phyloP scores from a whole-genome alignment of 371 early-diverging fungal species.

The Mucor plumbeus region DNA sequence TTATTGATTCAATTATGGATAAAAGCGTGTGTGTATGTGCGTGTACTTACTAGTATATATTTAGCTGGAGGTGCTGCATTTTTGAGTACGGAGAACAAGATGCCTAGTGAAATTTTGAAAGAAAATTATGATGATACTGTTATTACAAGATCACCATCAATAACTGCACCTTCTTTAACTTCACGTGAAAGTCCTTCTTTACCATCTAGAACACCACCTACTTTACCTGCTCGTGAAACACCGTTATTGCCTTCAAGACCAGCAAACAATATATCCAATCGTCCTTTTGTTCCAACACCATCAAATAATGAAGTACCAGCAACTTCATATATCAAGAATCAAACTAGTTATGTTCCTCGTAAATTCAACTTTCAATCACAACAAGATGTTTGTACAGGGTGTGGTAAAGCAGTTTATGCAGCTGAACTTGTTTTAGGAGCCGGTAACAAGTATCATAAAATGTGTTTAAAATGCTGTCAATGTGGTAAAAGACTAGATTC shows the following conservation, averaged over 20 bases:
- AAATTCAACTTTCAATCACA: slow-evolving; percentile 43
- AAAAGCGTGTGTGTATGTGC: background rate
- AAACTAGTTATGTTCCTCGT: slow-evolving; percentile 48
- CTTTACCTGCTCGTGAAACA: background rate
- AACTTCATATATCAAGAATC: slow-evolving; percentile 17
- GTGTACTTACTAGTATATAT: background rate
- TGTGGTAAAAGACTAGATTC: slow-evolving; percentile 54
- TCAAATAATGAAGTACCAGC: slow-evolving; percentile 13
- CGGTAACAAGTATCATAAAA: slow-evolving; percentile 55
- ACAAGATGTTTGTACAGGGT: slow-evolving; percentile 49
- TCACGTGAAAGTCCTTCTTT: slow-evolving; percentile 16
- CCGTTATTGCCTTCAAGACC: slow-evolving; percentile 7
- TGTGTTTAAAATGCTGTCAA: slow-evolving; percentile 47
- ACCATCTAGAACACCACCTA: slow-evolving; percentile 15
- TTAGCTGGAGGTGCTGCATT: slow-evolving; percentile 56
- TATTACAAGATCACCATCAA: slow-evolving; percentile 1
- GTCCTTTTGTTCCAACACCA: background rate
- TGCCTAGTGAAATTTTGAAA: slow-evolving; percentile 46
- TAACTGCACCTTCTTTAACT: slow-evolving; percentile 17
- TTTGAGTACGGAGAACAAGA: slow-evolving; percentile 52
- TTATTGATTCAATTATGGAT: background rate
- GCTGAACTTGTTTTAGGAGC: slow-evolving; percentile 54
- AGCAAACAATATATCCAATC: background rate
- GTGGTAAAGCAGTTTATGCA: slow-evolving; percentile 54
- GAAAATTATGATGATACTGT: slow-evolving; percentile 18